Conservation (phyloP, 495 filamentous ascomycete species). For the Aspergillus nidulans region DNA sequence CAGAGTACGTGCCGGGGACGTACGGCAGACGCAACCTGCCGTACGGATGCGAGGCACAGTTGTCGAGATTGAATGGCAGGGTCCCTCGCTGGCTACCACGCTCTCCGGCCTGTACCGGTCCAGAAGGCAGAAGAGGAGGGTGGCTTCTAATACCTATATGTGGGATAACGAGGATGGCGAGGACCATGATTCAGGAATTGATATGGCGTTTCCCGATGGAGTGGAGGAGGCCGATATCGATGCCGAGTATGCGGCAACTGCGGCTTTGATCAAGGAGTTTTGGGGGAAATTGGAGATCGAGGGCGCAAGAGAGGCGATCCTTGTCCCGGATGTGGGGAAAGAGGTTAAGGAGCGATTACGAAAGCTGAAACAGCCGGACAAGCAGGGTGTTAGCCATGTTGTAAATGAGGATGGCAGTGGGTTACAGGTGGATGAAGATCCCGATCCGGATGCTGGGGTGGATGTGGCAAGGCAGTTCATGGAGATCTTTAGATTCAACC, state of each 20-base stretch:
- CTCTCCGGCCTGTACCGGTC: conserved; percentile 13
- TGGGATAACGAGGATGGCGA: conserved; percentile 8
- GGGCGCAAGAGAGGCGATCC: conserved; percentile 38
- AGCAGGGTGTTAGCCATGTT: not conserved
- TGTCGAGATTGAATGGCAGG: conserved; percentile 43
- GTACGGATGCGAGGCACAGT: conserved; percentile 36
- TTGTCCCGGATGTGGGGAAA: conserved; percentile 39
- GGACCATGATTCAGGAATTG: conserved; percentile 27
- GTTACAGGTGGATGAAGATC: conserved; percentile 24
- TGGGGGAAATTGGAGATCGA: conserved; percentile 34
- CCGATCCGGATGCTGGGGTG: conserved; percentile 36
- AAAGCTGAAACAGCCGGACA: conserved; percentile 15
- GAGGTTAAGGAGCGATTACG: conserved; percentile 33
- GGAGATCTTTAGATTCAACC: conserved; percentile 46
- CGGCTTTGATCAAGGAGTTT: conserved; percentile 41
- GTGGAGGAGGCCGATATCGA: conserved; percentile 40
- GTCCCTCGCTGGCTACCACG: conserved; percentile 35
- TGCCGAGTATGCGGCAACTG: conserved; percentile 36
- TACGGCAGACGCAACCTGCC: conserved; percentile 38
- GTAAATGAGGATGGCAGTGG: not conserved
- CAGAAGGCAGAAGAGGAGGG: not conserved
- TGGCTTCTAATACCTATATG: not conserved
- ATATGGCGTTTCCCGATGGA: conserved; percentile 23
- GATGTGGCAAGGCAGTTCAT: conserved; percentile 47
- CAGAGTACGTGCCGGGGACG: conserved; percentile 41